These are phyloP conservation scores for Microthlaspi erraticum DNA, from an alignment of 345 rosid species.

Conservation along the genomic window DNA sequence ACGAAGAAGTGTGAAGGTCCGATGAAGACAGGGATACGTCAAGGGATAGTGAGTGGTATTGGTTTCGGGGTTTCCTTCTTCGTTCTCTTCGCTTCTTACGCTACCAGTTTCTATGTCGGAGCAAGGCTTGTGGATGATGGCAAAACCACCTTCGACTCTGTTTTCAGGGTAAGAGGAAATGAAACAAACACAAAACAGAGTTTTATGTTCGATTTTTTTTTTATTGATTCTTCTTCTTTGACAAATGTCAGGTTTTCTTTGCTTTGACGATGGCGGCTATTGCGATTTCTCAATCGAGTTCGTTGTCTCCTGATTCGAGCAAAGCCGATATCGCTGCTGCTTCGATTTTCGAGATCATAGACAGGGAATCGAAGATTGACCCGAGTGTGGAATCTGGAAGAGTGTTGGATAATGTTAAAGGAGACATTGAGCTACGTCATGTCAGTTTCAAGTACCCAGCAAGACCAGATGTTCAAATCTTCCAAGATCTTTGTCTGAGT, in stretches of 20 bases:
- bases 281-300: slow-evolving; percentile 74
- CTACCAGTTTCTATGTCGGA: slow-evolving; percentile 78
- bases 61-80: slow-evolving; percentile 79
- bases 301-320: slow-evolving; percentile 63
- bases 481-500: slow-evolving; percentile 63
- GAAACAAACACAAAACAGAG: background rate
- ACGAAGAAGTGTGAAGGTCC: slow-evolving; percentile 83
- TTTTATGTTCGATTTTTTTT: background rate
- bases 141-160: slow-evolving; percentile 57
- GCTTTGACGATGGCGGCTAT: slow-evolving; percentile 70
- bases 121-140: slow-evolving; percentile 65
- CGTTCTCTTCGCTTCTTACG: slow-evolving; percentile 61
- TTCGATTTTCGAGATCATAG: slow-evolving; percentile 73
- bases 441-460: slow-evolving; percentile 76
- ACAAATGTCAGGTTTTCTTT: slow-evolving; percentile 64
- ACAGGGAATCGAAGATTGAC: slow-evolving; percentile 68
- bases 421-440: slow-evolving; percentile 74
- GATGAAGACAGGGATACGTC: slow-evolving; percentile 65
- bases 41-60: slow-evolving; percentile 68
- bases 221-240: slow-evolving; percentile 20
- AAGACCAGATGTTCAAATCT: slow-evolving; percentile 77
- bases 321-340: slow-evolving; percentile 71
- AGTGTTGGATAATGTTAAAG: slow-evolving; percentile 56
- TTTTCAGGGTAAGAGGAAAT: slow-evolving; percentile 55
- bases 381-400: slow-evolving; percentile 74